Base-by-base conservation (phyloP, 2,329 filamentous ascomycete species). In the Apiospora rasikravindrae region DNA sequence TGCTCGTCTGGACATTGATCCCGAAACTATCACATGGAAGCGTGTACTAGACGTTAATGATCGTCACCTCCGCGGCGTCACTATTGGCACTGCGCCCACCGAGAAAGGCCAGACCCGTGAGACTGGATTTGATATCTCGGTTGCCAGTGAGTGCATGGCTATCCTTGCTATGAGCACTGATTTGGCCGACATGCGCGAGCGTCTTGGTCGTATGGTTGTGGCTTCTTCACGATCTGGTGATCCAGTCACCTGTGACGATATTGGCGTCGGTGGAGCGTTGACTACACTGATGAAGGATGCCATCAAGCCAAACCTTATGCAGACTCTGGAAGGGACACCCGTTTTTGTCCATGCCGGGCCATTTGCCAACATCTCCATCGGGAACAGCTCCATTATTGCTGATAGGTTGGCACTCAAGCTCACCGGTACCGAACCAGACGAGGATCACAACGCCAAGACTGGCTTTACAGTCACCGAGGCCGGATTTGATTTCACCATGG, bases 401-500 rank as follows among this genome's bases (percentile, higher is more conserved):
- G 96, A 98, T 82, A 97, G 95, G 85, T 90, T 99, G 81, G 96
- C 96, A 0, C 87, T 99, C 75, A 99, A 99, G 88, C 92, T 99
- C 75, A 93, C 95, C 5, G 96, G 96, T 79, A 98, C 96, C 1
- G 96, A 99, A 84, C 89, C 91, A 7, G 96, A 97, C 76, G 96
- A 98, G 85, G 90, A 97, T 78, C 90, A 95, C 79, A 87, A 90
- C 69, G 86, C 91, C 77, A 96, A 96, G 87, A 90, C 93, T 42
- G 96, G 96, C 13, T 98, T 96, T 78, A 96, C 98, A 29, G 92
- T 99, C 49, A 99, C 96, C 1, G 96, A 99, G 83, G 96, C 96
- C 70, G 96, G 96, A 13, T 99, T 99, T 83, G 96, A 99, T 84
- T 99, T 99, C 85, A 98, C 96, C 78, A 99, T 99, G 96, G 96